phyloP scores from a whole-genome alignment of 2,329 filamentous ascomycete species.

The Sporothrix euskadiensis region DNA sequence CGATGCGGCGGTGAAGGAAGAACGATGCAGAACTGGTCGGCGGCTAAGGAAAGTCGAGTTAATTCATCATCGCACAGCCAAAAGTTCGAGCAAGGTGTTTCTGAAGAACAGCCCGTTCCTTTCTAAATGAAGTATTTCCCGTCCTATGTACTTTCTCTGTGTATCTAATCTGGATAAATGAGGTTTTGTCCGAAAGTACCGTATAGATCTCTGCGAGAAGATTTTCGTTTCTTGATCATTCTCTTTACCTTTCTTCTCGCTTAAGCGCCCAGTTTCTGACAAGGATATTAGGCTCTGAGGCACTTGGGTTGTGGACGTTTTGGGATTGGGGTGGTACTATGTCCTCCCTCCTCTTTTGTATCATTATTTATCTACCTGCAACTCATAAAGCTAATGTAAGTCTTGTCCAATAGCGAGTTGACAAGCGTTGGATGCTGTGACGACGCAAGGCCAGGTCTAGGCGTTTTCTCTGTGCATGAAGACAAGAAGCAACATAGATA shows the following conservation, averaged over 20 bases:
- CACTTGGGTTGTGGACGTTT: background rate
- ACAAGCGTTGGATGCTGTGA: constrained; percentile 11
- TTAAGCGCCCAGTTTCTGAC: background rate
- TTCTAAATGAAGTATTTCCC: too few species aligned
- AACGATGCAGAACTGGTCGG: too few species aligned
- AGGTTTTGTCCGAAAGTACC: too few species aligned
- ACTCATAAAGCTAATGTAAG: constrained; percentile 2
- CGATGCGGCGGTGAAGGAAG: too few species aligned
- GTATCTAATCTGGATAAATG: too few species aligned
- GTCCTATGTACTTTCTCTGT: too few species aligned
- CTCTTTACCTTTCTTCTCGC: background rate
- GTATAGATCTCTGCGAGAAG: too few species aligned
- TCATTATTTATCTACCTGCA: background rate
- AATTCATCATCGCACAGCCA: too few species aligned
- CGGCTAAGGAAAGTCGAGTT: too few species aligned
- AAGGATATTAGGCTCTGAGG: background rate
- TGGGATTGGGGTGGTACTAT: background rate
- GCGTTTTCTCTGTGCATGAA: background rate
- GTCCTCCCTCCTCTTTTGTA: background rate
- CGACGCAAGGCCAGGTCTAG: background rate
- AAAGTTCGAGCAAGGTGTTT: too few species aligned
- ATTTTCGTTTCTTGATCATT: too few species aligned
- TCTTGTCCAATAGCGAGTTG: constrained; percentile 18
- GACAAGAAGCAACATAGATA: background rate
- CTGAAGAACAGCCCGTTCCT: too few species aligned